phyloP scores from a whole-genome alignment of 2,329 filamentous ascomycete genomes.

The Fusarium phyllophilum region DNA sequence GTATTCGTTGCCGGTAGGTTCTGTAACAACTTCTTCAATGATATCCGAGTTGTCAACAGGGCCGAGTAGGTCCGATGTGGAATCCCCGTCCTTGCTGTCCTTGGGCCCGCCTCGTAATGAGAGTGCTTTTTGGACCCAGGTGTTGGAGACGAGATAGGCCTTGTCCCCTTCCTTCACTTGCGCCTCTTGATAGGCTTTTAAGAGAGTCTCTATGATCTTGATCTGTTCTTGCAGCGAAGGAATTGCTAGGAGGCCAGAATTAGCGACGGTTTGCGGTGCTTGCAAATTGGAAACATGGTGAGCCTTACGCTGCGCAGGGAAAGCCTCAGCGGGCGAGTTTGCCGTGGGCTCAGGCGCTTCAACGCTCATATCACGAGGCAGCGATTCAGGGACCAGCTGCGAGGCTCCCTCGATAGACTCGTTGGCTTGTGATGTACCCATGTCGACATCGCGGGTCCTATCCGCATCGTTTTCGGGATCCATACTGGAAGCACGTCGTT shows the following conservation, averaged over 20 bases:
- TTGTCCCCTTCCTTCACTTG: conserved; percentile 75
- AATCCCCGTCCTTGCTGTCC: conserved; percentile 66
- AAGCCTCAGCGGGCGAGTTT: conserved; percentile 26
- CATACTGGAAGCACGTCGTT: conserved; percentile 72
- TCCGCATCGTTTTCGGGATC: conserved; percentile 59
- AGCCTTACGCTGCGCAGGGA: conserved; percentile 45
- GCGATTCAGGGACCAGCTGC: conserved; percentile 24
- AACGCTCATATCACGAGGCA: conserved; percentile 55
- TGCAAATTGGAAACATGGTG: background rate
- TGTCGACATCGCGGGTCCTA: conserved; percentile 58
- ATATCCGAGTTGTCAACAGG: conserved; percentile 90
- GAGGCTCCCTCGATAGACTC: conserved; percentile 24
- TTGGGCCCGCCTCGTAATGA: conserved; percentile 70
- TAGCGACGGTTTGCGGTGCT: conserved; percentile 14
- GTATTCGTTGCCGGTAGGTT: conserved; percentile 66
- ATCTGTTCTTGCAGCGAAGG: conserved; percentile 70
- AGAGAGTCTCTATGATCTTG: conserved; percentile 72
- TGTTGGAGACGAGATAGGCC: conserved; percentile 80
- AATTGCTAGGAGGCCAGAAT: conserved; percentile 35
- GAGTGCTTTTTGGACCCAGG: conserved; percentile 81
- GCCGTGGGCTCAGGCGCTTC: conserved; percentile 49
- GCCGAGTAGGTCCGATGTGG: conserved; percentile 71
- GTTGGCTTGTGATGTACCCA: conserved; percentile 49
- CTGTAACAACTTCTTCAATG: conserved; percentile 68
- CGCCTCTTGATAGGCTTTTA: conserved; percentile 61